phyloP scores from a whole-genome alignment of 495 filamentous ascomycete genomes.

The Pyrenula aspistea region DNA sequence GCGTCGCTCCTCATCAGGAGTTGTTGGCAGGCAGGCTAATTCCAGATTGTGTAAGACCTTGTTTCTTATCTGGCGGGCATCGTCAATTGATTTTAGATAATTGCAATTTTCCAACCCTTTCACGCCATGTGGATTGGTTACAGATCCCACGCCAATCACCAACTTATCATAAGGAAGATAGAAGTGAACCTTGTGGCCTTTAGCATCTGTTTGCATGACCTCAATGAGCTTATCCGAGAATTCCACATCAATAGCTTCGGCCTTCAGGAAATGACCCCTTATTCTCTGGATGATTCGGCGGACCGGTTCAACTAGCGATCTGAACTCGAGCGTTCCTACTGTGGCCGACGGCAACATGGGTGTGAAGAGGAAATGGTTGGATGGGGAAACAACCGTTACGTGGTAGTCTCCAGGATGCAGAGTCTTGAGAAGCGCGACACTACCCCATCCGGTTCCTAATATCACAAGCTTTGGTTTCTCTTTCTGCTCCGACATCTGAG shows the following conservation, averaged over 20 bases:
- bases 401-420: slow-evolving; percentile 85
- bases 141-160: slow-evolving; percentile 84
- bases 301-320: slow-evolving; percentile 87
- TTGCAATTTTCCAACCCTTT: slow-evolving; percentile 90
- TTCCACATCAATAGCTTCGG: slow-evolving; percentile 73
- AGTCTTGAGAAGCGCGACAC: slow-evolving; percentile 81
- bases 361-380: slow-evolving; percentile 95
- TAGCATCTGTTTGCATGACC: slow-evolving; percentile 57
- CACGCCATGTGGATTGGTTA: slow-evolving; percentile 91
- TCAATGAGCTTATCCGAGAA: slow-evolving; percentile 88
- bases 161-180: slow-evolving; percentile 98
- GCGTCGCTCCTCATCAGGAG: slow-evolving; percentile 74
- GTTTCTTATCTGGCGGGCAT: slow-evolving; percentile 82
- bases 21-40: slow-evolving; percentile 84
- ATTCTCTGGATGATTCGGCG: slow-evolving; percentile 66
- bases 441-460: slow-evolving; percentile 90
- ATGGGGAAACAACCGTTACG: slow-evolving; percentile 84
- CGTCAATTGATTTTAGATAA: slow-evolving; percentile 87
- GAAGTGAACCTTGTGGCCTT: slow-evolving; percentile 62
- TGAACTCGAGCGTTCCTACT: slow-evolving; percentile 84
- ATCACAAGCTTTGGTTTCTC: slow-evolving; percentile 88
- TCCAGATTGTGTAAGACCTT: slow-evolving; percentile 87
- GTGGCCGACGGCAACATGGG: slow-evolving; percentile 96
- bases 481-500: slow-evolving; percentile 53
- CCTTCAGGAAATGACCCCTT: slow-evolving; percentile 82